Base-by-base conservation (phyloP, 2,329 filamentous ascomycete species). In the Claviceps citrina region DNA sequence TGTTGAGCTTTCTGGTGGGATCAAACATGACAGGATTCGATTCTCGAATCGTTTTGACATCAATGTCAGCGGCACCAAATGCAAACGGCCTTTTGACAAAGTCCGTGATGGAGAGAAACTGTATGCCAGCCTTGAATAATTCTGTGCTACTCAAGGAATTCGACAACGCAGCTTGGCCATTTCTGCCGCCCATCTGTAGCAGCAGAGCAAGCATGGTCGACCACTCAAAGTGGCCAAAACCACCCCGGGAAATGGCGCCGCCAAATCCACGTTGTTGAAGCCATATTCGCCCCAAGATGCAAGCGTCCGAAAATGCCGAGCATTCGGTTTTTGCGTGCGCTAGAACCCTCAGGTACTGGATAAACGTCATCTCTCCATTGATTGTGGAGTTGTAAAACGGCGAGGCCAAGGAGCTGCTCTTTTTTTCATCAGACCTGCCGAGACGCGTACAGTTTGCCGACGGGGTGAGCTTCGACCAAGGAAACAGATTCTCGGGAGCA, bases 171-270 rank as follows among this genome's bases (percentile, higher is more conserved):
- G 81, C 71, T 46, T 77, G 73, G 2, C 82, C 81, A 44, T 78
- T 79, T 6, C 75, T 71, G 6, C 78, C 81, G 20, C 84, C 84
- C n/a, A 74, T 76, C 56, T 85, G 78, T 31, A 96, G 67, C 2
- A 96, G 65, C 12, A 94, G 66, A 25, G 87, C 84, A 54, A 87
- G 73, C 36, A 91, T 64, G n/a, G 76, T 64, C 0, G 82, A 72
- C 84, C 85, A 96, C 56, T 98, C 91, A 47, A 94, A 93, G 48
- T 84, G 77, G 3, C 91, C 91, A 56, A 98, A 95, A 0, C 91
- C 91, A 33, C 91, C 89, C 32, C 70, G 65, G 2, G 74, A 68
- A n/a, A 86, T 60, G 18, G 70, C 65, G 33, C 82, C 73, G 13
- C 71, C 71, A 48, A 95, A 83, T 0, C 86, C 86, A 41, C 89